phyloP scores from a whole-genome alignment of 2,329 filamentous ascomycete genomes.

The Aspergillus felis region DNA sequence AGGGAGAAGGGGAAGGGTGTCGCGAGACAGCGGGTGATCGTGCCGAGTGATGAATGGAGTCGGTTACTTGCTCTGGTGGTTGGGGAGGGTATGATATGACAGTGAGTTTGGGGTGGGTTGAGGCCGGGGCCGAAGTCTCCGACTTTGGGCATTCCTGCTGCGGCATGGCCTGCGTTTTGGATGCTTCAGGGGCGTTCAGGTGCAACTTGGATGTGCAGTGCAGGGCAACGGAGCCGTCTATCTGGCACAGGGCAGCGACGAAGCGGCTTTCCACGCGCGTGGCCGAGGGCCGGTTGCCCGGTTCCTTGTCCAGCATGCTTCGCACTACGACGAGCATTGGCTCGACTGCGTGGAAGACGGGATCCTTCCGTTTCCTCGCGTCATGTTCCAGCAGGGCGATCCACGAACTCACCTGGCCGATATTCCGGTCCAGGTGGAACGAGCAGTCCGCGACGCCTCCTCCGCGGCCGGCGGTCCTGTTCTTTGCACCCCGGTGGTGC shows the following conservation, averaged over 20 bases:
- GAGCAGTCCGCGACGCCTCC: constrained; percentile 53
- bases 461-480: constrained; percentile 45
- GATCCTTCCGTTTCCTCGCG: constrained; percentile 40
- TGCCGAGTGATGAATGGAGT: not conserved
- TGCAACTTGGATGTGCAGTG: constrained; percentile 16
- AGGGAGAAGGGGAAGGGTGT: constrained; percentile 5
- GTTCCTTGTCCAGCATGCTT: constrained; percentile 35
- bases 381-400: constrained; percentile 49
- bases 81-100: not conserved
- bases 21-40: not conserved
- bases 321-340: constrained; percentile 36
- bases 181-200: not conserved
- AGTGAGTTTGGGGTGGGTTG: not conserved
- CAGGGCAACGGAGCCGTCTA: constrained; percentile 4
- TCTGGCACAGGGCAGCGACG: constrained; percentile 7
- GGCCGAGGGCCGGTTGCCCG: constrained; percentile 29
- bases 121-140: not conserved
- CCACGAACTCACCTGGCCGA: constrained; percentile 55
- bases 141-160: not conserved
- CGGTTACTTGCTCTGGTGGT: not conserved
- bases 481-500: constrained; percentile 53
- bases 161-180: not conserved
- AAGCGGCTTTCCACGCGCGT: constrained; percentile 25
- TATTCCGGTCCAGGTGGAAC: constrained; percentile 52
- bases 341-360: constrained; percentile 34